phyloP scores from a whole-genome alignment of 1,139 yeast species.

The Magnusiomyces suaveolens region DNA sequence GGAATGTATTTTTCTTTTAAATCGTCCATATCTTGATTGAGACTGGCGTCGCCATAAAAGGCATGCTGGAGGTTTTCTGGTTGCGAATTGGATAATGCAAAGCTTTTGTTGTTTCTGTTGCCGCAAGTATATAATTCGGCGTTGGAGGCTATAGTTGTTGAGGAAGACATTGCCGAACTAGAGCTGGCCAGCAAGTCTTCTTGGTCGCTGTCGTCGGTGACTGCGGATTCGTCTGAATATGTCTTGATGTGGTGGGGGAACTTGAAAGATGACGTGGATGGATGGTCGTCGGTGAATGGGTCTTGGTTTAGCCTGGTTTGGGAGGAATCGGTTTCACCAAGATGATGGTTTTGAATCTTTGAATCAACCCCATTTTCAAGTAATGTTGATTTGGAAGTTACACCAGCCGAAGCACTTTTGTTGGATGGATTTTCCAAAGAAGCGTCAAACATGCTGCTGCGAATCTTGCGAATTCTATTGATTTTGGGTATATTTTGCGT shows the following conservation, averaged over 20 bases:
- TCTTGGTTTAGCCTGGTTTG: background rate
- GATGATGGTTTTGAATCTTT: background rate
- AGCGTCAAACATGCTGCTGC: background rate
- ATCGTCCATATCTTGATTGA: background rate
- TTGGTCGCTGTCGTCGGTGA: background rate
- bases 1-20: background rate
- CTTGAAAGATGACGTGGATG: background rate
- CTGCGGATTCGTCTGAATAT: background rate
- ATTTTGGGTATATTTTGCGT: background rate
- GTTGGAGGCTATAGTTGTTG: background rate
- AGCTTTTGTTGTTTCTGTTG: background rate
- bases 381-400: background rate
- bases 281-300: background rate
- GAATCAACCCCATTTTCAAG: too few species aligned
- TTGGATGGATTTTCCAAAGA: background rate
- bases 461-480: background rate
- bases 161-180: background rate
- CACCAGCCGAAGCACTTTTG: background rate
- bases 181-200: background rate
- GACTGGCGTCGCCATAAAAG: background rate
- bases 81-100: background rate
- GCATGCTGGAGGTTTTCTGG: background rate
- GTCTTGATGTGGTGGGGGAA: background rate
- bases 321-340: background rate
- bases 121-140: background rate